Evolutionary conservation across 2,329 filamentous ascomycete genomes (phyloP).

Genomic region (Cordyceps fumosorosea): DNA sequence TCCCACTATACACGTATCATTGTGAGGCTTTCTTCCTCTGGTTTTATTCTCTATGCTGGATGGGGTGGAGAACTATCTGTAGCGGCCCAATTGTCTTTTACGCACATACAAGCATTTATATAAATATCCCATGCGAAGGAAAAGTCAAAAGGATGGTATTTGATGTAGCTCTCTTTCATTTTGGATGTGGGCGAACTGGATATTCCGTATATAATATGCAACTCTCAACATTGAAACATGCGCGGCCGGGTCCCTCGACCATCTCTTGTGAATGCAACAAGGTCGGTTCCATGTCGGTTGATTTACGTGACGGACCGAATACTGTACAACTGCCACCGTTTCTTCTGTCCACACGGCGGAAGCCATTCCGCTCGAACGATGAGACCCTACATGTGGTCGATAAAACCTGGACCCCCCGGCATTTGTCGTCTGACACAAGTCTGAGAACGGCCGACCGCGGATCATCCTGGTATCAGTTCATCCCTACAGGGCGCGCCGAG

Average conservation of each 20-base stretch:
- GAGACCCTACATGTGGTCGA: background rate
- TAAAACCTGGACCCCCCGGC: background rate
- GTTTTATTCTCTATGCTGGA: background rate
- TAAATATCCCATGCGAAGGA: background rate
- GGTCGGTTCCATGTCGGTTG: too few species aligned
- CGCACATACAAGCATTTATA: background rate
- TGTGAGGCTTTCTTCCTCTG: background rate
- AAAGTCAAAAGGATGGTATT: background rate
- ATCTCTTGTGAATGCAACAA: too few species aligned
- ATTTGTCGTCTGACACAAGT: background rate
- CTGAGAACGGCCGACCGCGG: too few species aligned
- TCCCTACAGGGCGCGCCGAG: too few species aligned
- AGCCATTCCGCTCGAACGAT: background rate
- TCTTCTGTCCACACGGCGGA: too few species aligned
- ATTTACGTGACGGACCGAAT: too few species aligned
- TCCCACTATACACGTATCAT: background rate
- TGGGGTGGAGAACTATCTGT: background rate
- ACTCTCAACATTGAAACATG: background rate
- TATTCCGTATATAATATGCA: background rate
- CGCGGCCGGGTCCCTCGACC: too few species aligned
- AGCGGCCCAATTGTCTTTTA: background rate
- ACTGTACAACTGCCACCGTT: too few species aligned
- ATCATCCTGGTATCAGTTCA: too few species aligned
- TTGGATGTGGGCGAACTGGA: background rate
- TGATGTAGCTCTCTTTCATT: background rate